Conservation (phyloP, 2,329 filamentous ascomycete species). For the Gaeumannomyces sp. region DNA sequence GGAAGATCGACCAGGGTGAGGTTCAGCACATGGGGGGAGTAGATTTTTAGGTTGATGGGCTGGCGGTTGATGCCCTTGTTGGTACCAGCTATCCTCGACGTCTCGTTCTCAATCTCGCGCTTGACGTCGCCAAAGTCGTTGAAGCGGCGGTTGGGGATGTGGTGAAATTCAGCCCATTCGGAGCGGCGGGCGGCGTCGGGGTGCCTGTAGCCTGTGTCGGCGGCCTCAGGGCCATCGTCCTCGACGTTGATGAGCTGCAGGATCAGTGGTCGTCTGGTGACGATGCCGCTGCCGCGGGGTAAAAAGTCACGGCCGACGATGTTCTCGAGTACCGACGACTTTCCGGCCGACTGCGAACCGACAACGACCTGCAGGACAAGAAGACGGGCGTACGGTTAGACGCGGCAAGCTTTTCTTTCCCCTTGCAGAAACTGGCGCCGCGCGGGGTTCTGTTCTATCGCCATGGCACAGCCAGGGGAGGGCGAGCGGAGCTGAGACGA, state of each 20-base stretch:
- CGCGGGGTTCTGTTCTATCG: background rate
- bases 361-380: conserved; percentile 71
- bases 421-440: background rate
- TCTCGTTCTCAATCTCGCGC: conserved; percentile 95
- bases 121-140: conserved; percentile 97
- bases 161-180: conserved; percentile 93
- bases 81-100: conserved; percentile 89
- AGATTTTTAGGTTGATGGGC: conserved; percentile 96
- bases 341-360: conserved; percentile 95
- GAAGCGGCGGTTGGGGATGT: conserved; percentile 96
- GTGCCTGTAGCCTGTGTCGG: conserved; percentile 68
- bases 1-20: conserved; percentile 94
- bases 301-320: conserved; percentile 97
- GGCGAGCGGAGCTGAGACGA: conserved; percentile 16
- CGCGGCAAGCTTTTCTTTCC: background rate
- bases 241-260: conserved; percentile 97
- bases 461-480: background rate
- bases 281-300: conserved; percentile 92
- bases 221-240: conserved; percentile 59
- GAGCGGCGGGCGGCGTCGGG: conserved; percentile 61
- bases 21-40: conserved; percentile 96
- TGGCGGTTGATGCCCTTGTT: conserved; percentile 95
- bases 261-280: conserved; percentile 88
- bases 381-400: conserved; percentile 10
- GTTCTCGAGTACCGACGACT: conserved; percentile 97